Conservation (phyloP, 768 basidiomycete species). For the Pleurotus eryngii region DNA sequence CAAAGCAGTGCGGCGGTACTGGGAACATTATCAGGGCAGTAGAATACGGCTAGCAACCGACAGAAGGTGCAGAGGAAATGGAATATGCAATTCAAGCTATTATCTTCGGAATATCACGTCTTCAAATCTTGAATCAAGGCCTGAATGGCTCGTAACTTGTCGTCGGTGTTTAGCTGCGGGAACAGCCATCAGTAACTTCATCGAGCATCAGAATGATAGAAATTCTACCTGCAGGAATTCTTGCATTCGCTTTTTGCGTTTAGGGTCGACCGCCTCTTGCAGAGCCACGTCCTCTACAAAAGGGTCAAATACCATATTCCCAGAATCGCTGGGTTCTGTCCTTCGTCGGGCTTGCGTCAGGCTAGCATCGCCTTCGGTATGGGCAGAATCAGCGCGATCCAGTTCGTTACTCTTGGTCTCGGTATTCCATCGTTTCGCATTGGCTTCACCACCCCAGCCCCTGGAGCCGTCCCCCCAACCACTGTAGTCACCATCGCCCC, state of each 20-base stretch:
- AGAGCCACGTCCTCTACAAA: slow-evolving; percentile 49
- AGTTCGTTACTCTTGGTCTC: no score
- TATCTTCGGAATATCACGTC: not conserved
- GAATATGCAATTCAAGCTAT: no score
- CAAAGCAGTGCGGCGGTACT: no score
- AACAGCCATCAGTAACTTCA: not conserved
- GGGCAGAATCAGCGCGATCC: no score
- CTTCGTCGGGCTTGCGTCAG: no score
- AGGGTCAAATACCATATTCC: slow-evolving; percentile 7
- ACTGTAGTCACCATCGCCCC: not conserved
- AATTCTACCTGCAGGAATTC: slow-evolving; percentile 41
- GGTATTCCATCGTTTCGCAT: not conserved
- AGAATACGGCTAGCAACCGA: no score
- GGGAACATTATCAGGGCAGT: no score
- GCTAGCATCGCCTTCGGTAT: no score
- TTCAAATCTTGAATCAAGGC: slow-evolving; percentile 41
- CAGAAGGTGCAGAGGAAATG: no score
- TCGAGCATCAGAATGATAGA: slow-evolving; percentile 11
- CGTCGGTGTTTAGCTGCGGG: slow-evolving; percentile 49
- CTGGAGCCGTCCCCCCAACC: slow-evolving; percentile 1
- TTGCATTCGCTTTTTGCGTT: slow-evolving; percentile 44
- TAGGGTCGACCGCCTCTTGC: slow-evolving; percentile 32
- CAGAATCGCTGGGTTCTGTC: no score
- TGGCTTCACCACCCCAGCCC: not conserved
- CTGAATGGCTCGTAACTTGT: slow-evolving; percentile 50